Evolutionary conservation across 73 alveolate genomes (phyloP), one percentile per base, ranked within the genome.

Genomic region (Blepharisma stoltei): DNA sequence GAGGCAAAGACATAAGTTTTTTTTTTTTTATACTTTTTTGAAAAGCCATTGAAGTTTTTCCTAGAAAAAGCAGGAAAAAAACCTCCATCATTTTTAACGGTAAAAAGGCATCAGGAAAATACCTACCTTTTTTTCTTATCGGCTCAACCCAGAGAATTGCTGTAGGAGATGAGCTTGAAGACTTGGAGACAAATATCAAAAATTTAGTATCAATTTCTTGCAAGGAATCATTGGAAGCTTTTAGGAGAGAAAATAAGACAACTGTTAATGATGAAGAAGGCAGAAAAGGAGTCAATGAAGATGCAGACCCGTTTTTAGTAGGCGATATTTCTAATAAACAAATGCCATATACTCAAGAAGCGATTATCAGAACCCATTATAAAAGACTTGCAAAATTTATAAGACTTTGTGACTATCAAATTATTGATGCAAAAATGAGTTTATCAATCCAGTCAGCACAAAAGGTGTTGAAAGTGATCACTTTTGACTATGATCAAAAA

Each of bases 271-370:
- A 91, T 47, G 91, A 83, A 41, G 73, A 70, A 7, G 94, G 86
- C 50, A 87, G 79, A 71, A 93, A 89, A 9, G 92, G 85, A 77
- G 47, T 41, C 6, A 55, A 55, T 44, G 90, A 83, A 7, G 71
- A 81, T 54, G 92, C 94, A 6, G 94, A 86, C 55, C 94, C 97
- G 23, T 89, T 91, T 77, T 83, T 91, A 4, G 95, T 91, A 6
- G 97, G 97, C 14, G 97, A 91, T 86, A 93, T 85, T 68, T 81
- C 94, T 46, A 93, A 92, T 44, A 91, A 91, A 73, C 89, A 85
- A 75, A 94, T 96, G 94, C 98, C 97, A 3, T 96, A 94, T 70
- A 94, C 99, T 8, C 95, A 95, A 79, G 99, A 96, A 55, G 99
- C 99, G 5, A 96, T 98, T 1, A 92, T 95, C 18, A 83, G 98